phyloP scores from a whole-genome alignment of 2,329 filamentous ascomycete genomes.

The Phaeophleospora eucalypticola region DNA sequence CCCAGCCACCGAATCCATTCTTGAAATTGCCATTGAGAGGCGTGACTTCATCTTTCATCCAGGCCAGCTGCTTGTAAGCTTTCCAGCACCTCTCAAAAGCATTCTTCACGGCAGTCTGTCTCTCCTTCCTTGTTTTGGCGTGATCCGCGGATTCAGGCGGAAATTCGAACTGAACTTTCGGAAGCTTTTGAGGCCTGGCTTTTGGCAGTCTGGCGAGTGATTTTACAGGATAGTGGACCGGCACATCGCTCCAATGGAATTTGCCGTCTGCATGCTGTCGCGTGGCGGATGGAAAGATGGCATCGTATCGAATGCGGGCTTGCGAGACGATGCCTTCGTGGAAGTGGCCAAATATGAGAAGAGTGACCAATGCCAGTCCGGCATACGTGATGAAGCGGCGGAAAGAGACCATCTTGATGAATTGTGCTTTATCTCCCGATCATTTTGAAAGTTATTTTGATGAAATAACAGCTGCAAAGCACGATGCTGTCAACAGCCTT shows the following conservation, averaged over 20 bases:
- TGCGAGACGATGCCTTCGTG: slow-evolving; percentile 22
- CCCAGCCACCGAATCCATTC: slow-evolving; percentile 47
- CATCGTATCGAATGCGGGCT: slow-evolving; percentile 13
- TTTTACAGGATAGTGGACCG: slow-evolving; percentile 39
- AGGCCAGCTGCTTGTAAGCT: slow-evolving; percentile 43
- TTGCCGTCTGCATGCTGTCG: slow-evolving; percentile 15
- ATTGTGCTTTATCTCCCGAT: slow-evolving; percentile 4
- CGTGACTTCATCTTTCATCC: slow-evolving; percentile 47
- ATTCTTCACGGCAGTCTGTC: slow-evolving; percentile 37
- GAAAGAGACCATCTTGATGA: slow-evolving; percentile 35
- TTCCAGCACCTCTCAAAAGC: slow-evolving; percentile 44
- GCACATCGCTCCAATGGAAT: slow-evolving; percentile 40
- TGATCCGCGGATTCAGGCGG: slow-evolving; percentile 31
- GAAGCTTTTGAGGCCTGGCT: slow-evolving; percentile 35
- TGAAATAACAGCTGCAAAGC: too few relatives aligned
- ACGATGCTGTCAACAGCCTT: too few relatives aligned
- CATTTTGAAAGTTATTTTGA: not conserved
- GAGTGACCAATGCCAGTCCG: slow-evolving; percentile 30
- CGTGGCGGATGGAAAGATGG: slow-evolving; percentile 13
- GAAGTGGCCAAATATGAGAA: slow-evolving; percentile 38
- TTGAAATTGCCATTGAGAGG: slow-evolving; percentile 40
- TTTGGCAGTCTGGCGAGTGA: slow-evolving; percentile 37
- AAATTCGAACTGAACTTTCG: slow-evolving; percentile 43
- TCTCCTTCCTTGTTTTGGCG: slow-evolving; percentile 32
- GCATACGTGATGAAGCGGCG: slow-evolving; percentile 37